Evolutionary conservation across 2,329 filamentous ascomycete genomes (phyloP).

Genomic region (Blastomyces percursus): DNA sequence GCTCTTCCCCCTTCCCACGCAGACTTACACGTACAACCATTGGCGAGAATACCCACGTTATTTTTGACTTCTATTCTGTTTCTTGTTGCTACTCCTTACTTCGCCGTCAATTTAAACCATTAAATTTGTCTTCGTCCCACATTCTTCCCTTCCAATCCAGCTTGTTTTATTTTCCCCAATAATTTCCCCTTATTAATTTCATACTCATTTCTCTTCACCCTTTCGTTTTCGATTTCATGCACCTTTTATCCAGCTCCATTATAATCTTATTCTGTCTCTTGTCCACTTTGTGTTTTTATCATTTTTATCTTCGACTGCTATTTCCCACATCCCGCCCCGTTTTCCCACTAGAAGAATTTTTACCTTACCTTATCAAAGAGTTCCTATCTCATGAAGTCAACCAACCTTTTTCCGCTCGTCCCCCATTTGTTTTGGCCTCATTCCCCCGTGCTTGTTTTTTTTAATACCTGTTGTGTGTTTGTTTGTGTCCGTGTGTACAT

Average conservation of each 20-base stretch:
- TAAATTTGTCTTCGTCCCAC: neutral
- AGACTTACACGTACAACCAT: neutral
- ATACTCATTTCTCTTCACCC: neutral
- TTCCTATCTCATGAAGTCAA: neutral
- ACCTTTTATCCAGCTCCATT: neutral
- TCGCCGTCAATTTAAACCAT: neutral
- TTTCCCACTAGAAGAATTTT: neutral
- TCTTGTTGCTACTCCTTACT: neutral
- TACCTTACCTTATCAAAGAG: neutral
- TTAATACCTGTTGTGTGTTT: neutral
- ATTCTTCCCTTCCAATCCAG: neutral
- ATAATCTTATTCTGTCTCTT: neutral
- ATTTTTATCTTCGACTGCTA: neutral
- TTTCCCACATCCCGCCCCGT: neutral
- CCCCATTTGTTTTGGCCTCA: neutral
- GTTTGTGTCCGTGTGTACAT: neutral
- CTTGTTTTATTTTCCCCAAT: neutral
- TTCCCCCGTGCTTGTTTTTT: neutral
- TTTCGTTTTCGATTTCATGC: neutral
- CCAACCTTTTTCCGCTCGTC: neutral
- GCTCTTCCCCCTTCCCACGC: neutral
- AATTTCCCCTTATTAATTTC: neutral
- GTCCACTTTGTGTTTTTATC: neutral
- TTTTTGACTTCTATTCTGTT: neutral
- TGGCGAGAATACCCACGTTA: conserved; percentile 4